Percentiles rank a stretch among this genome's conserved stretches.
Conservation (phyloP, 2,329 filamentous ascomycete genomes). For the Trichoderma endophyticum region DNA sequence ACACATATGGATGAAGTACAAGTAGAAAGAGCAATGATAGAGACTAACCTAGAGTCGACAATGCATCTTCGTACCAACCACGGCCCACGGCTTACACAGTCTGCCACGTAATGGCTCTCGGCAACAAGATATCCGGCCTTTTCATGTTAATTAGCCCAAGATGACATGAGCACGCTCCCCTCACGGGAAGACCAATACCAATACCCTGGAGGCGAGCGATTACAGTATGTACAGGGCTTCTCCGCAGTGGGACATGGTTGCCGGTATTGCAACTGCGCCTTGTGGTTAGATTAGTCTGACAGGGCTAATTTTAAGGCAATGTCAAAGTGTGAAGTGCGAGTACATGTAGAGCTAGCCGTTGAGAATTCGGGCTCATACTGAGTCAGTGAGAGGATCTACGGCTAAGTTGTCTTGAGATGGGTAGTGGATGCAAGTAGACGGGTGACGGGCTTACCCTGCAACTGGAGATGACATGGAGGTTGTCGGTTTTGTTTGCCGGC, state of each 20-base stretch:
- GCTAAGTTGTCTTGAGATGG: neutral
- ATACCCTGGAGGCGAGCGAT: neutral
- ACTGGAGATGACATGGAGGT: neutral
- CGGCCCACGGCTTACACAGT: neutral
- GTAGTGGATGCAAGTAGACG: neutral
- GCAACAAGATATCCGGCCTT: neutral
- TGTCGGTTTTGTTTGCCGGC: neutral
- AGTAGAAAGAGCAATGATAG: neutral
- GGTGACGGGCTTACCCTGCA: neutral
- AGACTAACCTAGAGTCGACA: neutral
- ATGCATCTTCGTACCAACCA: neutral
- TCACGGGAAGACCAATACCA: neutral
- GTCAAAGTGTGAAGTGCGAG: neutral
- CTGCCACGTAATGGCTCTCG: neutral
- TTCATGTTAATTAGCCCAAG: neutral
- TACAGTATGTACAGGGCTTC: neutral
- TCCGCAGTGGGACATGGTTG: neutral
- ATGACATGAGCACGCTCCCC: neutral
- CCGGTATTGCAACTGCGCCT: neutral
- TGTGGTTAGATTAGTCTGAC: neutral
- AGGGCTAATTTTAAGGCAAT: neutral
- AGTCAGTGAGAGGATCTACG: neutral
- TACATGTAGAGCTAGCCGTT: neutral
- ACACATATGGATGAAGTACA: neutral
- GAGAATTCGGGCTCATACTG: neutral